Evolutionary conservation across 2,329 filamentous ascomycete species (phyloP), one percentile per base, ranked within the genome.

Genomic region (Exophiala dermatitidis): DNA sequence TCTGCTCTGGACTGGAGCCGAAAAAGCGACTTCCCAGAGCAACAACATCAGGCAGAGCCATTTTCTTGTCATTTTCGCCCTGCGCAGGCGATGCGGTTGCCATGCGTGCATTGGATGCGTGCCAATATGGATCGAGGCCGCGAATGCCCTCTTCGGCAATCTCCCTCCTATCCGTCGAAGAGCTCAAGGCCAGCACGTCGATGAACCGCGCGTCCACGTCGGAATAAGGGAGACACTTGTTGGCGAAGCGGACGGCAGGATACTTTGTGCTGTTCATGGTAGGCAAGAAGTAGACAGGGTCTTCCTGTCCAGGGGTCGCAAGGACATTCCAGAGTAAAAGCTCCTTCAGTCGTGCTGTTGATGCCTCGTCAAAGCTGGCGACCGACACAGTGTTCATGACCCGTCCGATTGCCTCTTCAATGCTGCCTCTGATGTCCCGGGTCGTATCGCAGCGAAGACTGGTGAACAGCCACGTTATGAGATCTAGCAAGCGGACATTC

Each of bases 101-200:
- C 30, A 59, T 37, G 7, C 57, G 57, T 32, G 46, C 36, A 43
- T 60, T 63, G 3, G 61, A 58, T 3, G 53, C 43, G 46, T 85
- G 84, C 82, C 83, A 86, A 64, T 86, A 85, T 7, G 84, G 83
- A 69, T 95, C 89, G 3, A 96, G 76, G 0, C 93, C 93, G 68
- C 89, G 90, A 57, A 82, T 84, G 1, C 90, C 93, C 71, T 97
- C 91, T 66, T 98, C 93, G 1, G 88, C 71, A 2, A 97, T 83
- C 65, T 97, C 91, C 56, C 84, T 85, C 43, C 86, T 81, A 66
- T 90, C 86, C 2, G 77, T 77, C 8, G 83, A 83, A 10, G 19
- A 19, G 19, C 81, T 82, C 5, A 93, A 74, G 5, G 90, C 91
- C 46, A 96, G 76, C 10, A 97, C 80, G 67, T 96, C 83, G 44